Evolutionary conservation across 148 eudicot genomes (phyloP).

Genomic region (Silene conica): DNA sequence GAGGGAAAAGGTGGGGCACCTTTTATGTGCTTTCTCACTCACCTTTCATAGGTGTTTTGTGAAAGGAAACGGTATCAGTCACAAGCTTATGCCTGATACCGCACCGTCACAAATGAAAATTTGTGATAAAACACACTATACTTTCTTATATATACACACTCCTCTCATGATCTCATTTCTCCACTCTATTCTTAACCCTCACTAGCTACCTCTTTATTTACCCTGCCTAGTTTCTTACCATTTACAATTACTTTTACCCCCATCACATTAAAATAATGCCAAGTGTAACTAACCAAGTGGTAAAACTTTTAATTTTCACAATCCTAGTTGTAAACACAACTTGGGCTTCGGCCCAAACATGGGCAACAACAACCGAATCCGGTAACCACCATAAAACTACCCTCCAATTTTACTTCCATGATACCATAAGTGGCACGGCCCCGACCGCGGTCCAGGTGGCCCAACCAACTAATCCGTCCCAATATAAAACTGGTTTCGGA

Average conservation of each 20-base stretch:
- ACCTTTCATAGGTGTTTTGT: too few species aligned
- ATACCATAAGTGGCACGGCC: conserved; percentile 30
- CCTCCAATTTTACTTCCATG: conserved; percentile 65
- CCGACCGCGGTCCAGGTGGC: conserved; percentile 35
- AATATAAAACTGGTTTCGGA: conserved; percentile 31
- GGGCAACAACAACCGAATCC: conserved; percentile 33
- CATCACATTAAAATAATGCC: not conserved
- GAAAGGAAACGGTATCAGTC: too few species aligned
- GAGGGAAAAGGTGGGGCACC: too few species aligned
- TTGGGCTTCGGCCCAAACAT: conserved; percentile 16
- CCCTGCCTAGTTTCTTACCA: too few species aligned
- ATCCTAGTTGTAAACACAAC: not conserved
- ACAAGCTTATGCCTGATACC: too few species aligned
- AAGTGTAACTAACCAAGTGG: not conserved
- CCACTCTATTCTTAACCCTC: not conserved
- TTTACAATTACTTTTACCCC: not conserved
- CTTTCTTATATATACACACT: conserved; percentile 11
- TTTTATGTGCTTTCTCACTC: too few species aligned
- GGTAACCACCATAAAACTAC: conserved; percentile 26
- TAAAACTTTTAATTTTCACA: conserved; percentile 3
- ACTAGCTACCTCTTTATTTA: not conserved
- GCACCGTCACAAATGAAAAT: too few species aligned
- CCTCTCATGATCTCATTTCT: too few species aligned
- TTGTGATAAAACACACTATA: too few species aligned
- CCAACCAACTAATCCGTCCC: conserved; percentile 21